These are phyloP conservation scores for Cystoisospora suis DNA, from an alignment of 169 alveolate genomes.

Conservation along the genomic window DNA sequence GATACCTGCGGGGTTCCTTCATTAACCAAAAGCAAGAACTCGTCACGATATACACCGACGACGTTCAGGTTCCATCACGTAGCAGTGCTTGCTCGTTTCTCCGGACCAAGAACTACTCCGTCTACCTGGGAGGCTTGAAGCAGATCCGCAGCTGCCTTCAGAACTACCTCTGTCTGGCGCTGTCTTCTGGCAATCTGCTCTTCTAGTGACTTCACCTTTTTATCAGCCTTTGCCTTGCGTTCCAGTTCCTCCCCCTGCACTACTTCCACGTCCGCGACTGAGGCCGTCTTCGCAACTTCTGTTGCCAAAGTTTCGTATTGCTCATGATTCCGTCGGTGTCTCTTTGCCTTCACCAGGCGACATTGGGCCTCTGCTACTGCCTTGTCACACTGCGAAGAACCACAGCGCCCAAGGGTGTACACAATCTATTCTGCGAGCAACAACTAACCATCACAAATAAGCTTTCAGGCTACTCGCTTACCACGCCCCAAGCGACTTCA, in stretches of 20 bases:
- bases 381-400: constrained; percentile 12
- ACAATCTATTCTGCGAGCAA: too few species aligned
- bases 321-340: constrained; percentile 20
- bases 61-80: too few species aligned
- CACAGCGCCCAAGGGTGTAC: too few species aligned
- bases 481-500: too few species aligned
- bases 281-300: background rate
- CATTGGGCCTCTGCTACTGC: constrained; percentile 17
- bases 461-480: too few species aligned
- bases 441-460: too few species aligned
- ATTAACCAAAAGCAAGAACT: too few species aligned
- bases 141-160: constrained; percentile 22
- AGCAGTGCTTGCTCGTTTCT: too few species aligned
- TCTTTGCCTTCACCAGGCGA: constrained; percentile 13
- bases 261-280: constrained; percentile 16
- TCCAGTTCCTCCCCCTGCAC: constrained; percentile 18
- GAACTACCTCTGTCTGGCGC: constrained; percentile 16
- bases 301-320: constrained; percentile 17
- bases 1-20: too few species aligned
- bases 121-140: background rate
- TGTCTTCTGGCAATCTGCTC: background rate
- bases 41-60: too few species aligned
- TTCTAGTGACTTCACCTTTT: background rate
- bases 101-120: too few species aligned
- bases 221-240: background rate